Evolutionary conservation across 768 basidiomycete species (phyloP), one percentile per base, ranked within the genome.

Genomic region (Termitomyces sp.): DNA sequence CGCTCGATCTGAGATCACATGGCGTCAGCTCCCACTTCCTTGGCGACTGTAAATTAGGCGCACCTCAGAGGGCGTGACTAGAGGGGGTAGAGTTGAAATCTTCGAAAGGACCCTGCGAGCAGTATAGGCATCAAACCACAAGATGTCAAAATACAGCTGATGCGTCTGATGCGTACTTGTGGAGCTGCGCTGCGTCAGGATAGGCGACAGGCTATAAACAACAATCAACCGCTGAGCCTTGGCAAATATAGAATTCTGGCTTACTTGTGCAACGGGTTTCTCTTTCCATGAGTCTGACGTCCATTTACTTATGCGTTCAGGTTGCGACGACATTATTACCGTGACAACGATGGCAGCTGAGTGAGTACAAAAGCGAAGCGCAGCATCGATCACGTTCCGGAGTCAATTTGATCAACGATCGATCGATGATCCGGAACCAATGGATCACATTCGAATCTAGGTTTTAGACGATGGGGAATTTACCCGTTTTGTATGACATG

Each of bases 1-100:
- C 92, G 81, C 68, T 93, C 89, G 66, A 93, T 88, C 91, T 91
- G 57, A n/a, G 51, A 28, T 50, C 57, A 46, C 40, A 46, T 55
- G 48, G 54, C 55, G 44, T 60, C 46, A 53, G 50, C 51, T 50
- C 52, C 37, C 46, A 37, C 49, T 6, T n/a, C 15, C 9, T 38
- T 26, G 38, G 38, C n/a, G 35, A 21, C 41, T 7, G n/a, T 33
- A 44, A 44, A 14, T 46, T 26, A 44, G 12, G 63, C 79, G 53
- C 48, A 95, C 95, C 84, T 99, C 97, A 46, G 89, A 85, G 0
- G 94, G 88, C 0, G 94, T 91, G 3, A 98, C 97, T 3, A 99
- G 75, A 21, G 95, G 96, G 6, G 97, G 97, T 3, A 99, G 74
- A 7, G 76, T 77, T 35, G 75, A 71, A 44, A 98, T 81, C 73